Evolutionary conservation across 495 filamentous ascomycete genomes (phyloP).

Genomic region (Penicillium coprophilum): DNA sequence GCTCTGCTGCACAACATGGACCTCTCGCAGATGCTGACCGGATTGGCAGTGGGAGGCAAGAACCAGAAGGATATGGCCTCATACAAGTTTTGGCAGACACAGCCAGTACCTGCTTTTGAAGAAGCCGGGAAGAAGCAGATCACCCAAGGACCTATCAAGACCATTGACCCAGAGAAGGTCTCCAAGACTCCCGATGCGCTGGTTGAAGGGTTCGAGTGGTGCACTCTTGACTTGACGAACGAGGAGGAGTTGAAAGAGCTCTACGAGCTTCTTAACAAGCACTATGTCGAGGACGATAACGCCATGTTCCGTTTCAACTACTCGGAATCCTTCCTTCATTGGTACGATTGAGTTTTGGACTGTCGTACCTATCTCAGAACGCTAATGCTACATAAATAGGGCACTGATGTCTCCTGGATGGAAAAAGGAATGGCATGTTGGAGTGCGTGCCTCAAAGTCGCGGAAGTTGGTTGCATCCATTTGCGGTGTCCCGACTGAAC

Average conservation of each 20-base stretch:
- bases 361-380: not conserved
- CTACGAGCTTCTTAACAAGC: slow-evolving; percentile 81
- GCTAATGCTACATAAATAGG: slow-evolving; percentile 51
- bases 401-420: slow-evolving; percentile 94
- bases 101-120: slow-evolving; percentile 86
- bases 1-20: slow-evolving; percentile 71
- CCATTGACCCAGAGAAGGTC: slow-evolving; percentile 72
- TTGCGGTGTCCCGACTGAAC: slow-evolving; percentile 77
- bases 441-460: slow-evolving; percentile 76
- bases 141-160: slow-evolving; percentile 63
- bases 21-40: slow-evolving; percentile 78
- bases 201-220: slow-evolving; percentile 86
- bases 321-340: slow-evolving; percentile 81
- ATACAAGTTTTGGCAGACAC: slow-evolving; percentile 98
- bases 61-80: slow-evolving; percentile 93
- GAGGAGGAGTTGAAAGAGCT: slow-evolving; percentile 72
- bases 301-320: slow-evolving; percentile 98
- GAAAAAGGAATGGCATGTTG: slow-evolving; percentile 92
- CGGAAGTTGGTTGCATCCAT: slow-evolving; percentile 91
- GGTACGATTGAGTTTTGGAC: slow-evolving; percentile 50
- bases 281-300: slow-evolving; percentile 95
- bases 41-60: slow-evolving; percentile 70
- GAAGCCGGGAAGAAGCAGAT: slow-evolving; percentile 40
- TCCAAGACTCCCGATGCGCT: slow-evolving; percentile 64
- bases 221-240: slow-evolving; percentile 79